Evolutionary conservation across 352 stramenopile genomes (phyloP).

Genomic region (Phytophthora pinifolia): DNA sequence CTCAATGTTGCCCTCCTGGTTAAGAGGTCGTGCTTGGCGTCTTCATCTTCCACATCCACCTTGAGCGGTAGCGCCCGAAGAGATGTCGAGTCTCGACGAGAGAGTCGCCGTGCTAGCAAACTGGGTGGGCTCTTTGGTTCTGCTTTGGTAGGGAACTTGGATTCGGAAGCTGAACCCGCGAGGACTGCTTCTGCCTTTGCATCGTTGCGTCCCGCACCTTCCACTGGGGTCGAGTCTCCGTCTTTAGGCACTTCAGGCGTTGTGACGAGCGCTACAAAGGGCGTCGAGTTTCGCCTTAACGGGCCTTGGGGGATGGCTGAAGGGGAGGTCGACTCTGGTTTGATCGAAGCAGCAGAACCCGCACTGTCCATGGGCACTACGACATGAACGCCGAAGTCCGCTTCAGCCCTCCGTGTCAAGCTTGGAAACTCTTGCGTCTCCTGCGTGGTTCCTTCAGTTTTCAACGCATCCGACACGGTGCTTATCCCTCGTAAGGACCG

Average conservation of each 20-base stretch:
- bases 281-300: slow-evolving; percentile 5
- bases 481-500: slow-evolving; percentile 1
- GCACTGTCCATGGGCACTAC: too few species aligned
- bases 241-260: neutral
- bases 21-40: neutral
- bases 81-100: slow-evolving; percentile 1
- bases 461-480: neutral
- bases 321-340: too few species aligned
- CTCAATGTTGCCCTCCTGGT: neutral
- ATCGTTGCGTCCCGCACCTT: neutral
- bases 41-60: neutral
- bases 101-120: slow-evolving; percentile 5
- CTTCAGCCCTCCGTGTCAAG: neutral
- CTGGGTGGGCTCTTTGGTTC: neutral
- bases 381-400: neutral
- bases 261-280: slow-evolving; percentile 1
- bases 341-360: too few species aligned
- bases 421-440: neutral
- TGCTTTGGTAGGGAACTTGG: neutral
- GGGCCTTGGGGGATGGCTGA: neutral
- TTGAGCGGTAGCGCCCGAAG: neutral
- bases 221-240: too few species aligned
- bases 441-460: neutral
- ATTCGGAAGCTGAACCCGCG: neutral
- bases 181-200: neutral